These are phyloP conservation scores for Peniophora sp. DNA, from an alignment of 1,284 basidiomycete species.

Conservation along the genomic window DNA sequence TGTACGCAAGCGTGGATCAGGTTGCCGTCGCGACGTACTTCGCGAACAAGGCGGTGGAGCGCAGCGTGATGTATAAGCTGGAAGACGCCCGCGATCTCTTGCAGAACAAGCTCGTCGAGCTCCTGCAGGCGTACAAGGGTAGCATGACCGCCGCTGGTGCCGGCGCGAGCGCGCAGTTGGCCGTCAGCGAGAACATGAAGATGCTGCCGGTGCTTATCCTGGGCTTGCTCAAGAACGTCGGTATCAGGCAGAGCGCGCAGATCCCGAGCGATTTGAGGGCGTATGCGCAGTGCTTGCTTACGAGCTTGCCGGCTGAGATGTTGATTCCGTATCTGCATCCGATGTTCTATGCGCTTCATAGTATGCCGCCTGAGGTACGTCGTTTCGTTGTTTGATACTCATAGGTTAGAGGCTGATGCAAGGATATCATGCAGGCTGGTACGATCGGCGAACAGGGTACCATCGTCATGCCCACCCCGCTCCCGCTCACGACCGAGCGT, in stretches of 20 bases:
- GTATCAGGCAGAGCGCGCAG: conserved; percentile 89
- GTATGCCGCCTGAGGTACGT: conserved; percentile 84
- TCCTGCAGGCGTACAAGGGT: conserved; percentile 89
- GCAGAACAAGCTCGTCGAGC: conserved; percentile 86
- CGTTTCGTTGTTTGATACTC: conserved; percentile 11
- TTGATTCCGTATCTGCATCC: conserved; percentile 94
- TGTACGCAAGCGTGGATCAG: conserved; percentile 95
- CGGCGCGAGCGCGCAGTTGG: conserved; percentile 91
- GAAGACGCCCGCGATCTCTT: conserved; percentile 93
- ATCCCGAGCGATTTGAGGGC: conserved; percentile 95
- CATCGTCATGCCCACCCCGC: conserved; percentile 68
- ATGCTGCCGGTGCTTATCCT: conserved; percentile 88
- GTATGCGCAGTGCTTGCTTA: conserved; percentile 90
- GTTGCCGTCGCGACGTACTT: conserved; percentile 85
- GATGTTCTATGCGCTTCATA: conserved; percentile 93
- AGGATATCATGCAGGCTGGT: conserved; percentile 46
- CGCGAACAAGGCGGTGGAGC: conserved; percentile 96
- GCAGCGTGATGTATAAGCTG: conserved; percentile 82
- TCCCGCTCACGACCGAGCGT: conserved; percentile 90
- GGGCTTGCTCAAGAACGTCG: conserved; percentile 91
- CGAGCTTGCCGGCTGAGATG: conserved; percentile 85
- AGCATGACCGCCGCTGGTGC: conserved; percentile 93
- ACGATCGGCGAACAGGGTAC: conserved; percentile 78
- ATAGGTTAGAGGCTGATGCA: not conserved
- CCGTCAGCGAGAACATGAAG: conserved; percentile 89